phyloP scores from a whole-genome alignment of 495 filamentous ascomycete species.

The Podospora anserina region DNA sequence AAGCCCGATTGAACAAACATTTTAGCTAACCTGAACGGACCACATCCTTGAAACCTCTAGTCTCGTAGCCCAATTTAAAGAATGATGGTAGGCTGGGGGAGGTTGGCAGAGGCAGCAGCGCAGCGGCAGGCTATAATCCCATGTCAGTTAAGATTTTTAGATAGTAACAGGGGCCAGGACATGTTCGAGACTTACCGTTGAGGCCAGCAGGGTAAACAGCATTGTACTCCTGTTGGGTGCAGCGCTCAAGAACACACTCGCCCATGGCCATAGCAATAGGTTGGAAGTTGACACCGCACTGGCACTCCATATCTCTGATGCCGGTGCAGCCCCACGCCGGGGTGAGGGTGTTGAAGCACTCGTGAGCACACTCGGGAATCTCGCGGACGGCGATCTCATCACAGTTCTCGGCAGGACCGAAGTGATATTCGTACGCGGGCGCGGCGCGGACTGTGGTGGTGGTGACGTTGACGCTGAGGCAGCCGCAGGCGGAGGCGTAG shows the following conservation, averaged over 20 bases:
- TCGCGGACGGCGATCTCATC: neutral
- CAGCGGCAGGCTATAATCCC: neutral
- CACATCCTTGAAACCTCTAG: too few species aligned
- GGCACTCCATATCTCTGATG: neutral
- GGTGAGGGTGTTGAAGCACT: neutral
- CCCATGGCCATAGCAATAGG: neutral
- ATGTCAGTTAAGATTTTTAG: neutral
- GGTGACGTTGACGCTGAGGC: neutral
- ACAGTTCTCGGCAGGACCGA: neutral
- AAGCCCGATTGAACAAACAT: too few species aligned
- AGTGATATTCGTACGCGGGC: neutral
- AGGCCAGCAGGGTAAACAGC: neutral
- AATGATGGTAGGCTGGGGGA: neutral
- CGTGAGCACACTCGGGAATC: neutral
- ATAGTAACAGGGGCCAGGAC: too few species aligned
- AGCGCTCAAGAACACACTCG: neutral
- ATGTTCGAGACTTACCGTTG: neutral
- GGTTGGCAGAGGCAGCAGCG: neutral
- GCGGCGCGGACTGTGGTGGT: neutral
- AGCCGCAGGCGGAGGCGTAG: slow-evolving; percentile 3
- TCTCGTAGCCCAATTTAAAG: neutral
- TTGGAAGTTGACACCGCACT: slow-evolving; percentile 2
- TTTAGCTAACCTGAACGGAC: too few species aligned
- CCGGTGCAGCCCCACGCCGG: neutral
- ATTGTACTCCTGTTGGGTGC: slow-evolving; percentile 2